Evolutionary conservation across 208 protist genomes (phyloP).

Genomic region (Zelonia costaricensis): DNA sequence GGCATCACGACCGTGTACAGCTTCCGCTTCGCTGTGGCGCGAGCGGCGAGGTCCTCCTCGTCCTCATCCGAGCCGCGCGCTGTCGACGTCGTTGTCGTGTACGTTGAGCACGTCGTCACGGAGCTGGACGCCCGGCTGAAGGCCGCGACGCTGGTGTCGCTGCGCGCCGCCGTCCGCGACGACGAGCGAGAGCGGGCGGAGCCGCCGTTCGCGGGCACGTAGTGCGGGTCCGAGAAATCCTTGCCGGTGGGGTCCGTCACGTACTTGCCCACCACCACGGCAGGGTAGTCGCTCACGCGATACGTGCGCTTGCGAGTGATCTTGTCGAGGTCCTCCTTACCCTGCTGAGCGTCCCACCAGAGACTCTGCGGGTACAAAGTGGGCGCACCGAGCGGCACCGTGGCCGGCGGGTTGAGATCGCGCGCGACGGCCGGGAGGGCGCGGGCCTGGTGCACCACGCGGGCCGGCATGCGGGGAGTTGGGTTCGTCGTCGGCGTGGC

Average conservation of each 20-base stretch:
- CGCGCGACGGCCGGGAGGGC: constrained; percentile 15
- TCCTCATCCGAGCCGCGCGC: constrained; percentile 13
- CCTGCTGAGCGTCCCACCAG: constrained; percentile 53
- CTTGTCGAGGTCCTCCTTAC: constrained; percentile 48
- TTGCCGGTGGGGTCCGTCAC: constrained; percentile 65
- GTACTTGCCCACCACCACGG: constrained; percentile 72
- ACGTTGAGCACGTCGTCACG: constrained; percentile 16
- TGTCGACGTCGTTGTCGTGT: constrained; percentile 12
- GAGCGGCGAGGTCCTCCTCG: constrained; percentile 13
- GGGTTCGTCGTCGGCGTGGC: not conserved
- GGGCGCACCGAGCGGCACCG: constrained; percentile 5
- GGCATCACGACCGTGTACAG: constrained; percentile 63
- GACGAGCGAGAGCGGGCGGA: constrained; percentile 21
- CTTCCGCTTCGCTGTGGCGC: constrained; percentile 9
- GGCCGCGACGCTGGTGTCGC: constrained; percentile 1
- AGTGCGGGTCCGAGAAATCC: constrained; percentile 84
- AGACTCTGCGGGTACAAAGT: constrained; percentile 78
- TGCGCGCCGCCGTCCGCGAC: constrained; percentile 9
- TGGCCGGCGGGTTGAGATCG: constrained; percentile 8
- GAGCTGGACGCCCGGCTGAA: constrained; percentile 15
- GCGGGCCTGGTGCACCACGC: constrained; percentile 23
- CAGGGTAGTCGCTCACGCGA: constrained; percentile 32
- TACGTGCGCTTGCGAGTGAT: constrained; percentile 60
- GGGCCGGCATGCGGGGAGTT: constrained; percentile 1
- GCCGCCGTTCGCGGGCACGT: constrained; percentile 17